These are phyloP conservation scores for Pseudonitzschia multiseries DNA, from an alignment of 108 stramenopile species.

Conservation along the genomic window DNA sequence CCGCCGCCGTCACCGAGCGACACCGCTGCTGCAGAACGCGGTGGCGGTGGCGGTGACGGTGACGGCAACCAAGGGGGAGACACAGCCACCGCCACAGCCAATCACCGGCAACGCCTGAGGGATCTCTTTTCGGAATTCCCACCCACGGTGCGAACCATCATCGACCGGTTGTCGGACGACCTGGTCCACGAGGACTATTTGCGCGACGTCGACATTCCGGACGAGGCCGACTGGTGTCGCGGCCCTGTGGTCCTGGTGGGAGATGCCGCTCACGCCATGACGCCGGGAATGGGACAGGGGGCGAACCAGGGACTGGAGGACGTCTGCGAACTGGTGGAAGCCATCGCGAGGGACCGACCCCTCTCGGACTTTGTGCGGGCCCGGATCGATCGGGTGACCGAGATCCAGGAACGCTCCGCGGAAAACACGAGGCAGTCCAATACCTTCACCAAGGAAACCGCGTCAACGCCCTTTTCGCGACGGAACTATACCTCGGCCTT, in stretches of 20 bases:
- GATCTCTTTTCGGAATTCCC: background rate
- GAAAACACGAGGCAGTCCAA: background rate
- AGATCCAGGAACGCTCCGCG: background rate
- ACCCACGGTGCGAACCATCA: background rate
- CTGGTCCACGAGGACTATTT: conserved; percentile 7
- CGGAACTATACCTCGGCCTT: background rate
- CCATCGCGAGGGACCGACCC: background rate
- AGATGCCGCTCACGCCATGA: conserved; percentile 87
- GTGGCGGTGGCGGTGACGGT: no score
- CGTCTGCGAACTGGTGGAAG: conserved; percentile 30
- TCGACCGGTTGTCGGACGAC: background rate
- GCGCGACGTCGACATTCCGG: conserved; percentile 56
- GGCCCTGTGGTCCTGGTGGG: conserved; percentile 59
- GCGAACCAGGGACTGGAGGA: conserved; percentile 86
- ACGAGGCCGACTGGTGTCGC: conserved; percentile 26
- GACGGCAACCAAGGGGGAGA: background rate
- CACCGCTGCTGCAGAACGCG: no score
- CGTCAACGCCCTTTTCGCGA: background rate
- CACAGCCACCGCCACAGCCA: background rate
- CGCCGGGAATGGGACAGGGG: conserved; percentile 90
- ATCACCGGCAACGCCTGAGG: background rate
- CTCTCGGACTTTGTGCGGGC: background rate
- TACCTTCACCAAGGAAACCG: background rate
- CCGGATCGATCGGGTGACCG: background rate
- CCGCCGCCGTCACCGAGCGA: background rate